Evolutionary conservation across 139 green algal species (phyloP), one percentile per base, ranked within the genome.

Genomic region (Auxenochlorella pyrenoidosa): DNA sequence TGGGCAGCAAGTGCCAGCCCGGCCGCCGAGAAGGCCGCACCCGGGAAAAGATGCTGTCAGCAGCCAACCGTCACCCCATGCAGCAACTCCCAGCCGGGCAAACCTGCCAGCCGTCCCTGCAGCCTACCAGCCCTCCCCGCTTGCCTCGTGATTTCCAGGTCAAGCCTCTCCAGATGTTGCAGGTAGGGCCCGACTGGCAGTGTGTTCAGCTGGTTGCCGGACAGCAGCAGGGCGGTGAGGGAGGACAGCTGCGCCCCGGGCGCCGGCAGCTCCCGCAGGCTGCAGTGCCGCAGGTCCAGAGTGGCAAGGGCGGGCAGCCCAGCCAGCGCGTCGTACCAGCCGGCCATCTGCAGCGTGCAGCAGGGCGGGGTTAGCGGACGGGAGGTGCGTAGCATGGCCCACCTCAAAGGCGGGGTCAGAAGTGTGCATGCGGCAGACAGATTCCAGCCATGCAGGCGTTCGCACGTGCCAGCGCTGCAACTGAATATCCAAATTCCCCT

Each of bases 171-270:
- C 63, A 85, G 80, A 40, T 30, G 5, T 1, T 15, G 3, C 40
- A 85, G 32, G 63, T 63, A 85, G 40, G 34, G 34, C 30, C 40
- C 80, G 26, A 65, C 54, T 24, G 40, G 80, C 63, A 85, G 63
- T 28, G 40, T 43, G 2, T 6, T 10, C 30, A 85, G 40, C 15
- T 34, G 21, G 80, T 85, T 85, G 59, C 30, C 13, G 1, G 3
- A 5, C 41, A 85, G 16, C 80, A 76, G 51, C 80, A 85, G 41
- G 26, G n/a, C 32, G 16, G 12, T 41, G 38, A 85, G 80, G 15
- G 51, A 44, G 19, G 80, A 4, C 28, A 85, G 22, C 22, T 28
- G 18, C 8, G 63, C 38, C 1, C 63, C 28, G 0, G 40, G 6
- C 1, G 36, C 8, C 5, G 60, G 80, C 60, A 85, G 60, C 0